A percentile compares a stretch with the other conserved stretches of the same genome.
Conservation (phyloP, 2,329 filamentous ascomycete species). For the Colletotrichum nymphaeae region DNA sequence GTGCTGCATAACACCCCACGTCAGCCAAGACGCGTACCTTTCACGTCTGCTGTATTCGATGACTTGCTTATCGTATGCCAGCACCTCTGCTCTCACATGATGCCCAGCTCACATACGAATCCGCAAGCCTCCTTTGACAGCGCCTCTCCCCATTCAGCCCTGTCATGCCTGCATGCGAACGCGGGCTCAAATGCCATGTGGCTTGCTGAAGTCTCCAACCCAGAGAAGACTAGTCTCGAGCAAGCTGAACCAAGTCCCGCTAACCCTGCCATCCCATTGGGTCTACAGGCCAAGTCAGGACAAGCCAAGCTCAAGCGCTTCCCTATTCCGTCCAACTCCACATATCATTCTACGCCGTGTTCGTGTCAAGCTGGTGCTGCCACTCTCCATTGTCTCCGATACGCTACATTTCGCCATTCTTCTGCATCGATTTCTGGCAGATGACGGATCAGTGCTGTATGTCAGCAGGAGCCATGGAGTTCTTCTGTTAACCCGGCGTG, state of each 20-base stretch:
- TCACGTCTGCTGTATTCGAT: not conserved
- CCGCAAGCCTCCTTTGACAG: not conserved
- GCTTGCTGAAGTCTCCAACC: constrained; percentile 13
- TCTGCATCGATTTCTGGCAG: not conserved
- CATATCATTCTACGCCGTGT: constrained; percentile 2
- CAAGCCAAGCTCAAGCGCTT: constrained; percentile 8
- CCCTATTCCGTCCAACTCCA: not conserved
- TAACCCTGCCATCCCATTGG: constrained; percentile 11
- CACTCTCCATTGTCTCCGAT: not conserved
- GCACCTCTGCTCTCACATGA: not conserved
- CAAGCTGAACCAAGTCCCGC: constrained; percentile 8
- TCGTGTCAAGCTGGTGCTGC: constrained; percentile 6
- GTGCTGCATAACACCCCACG: not conserved
- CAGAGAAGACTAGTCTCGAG: not conserved
- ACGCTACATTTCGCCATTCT: not conserved
- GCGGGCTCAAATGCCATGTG: constrained; percentile 17
- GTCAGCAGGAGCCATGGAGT: not conserved
- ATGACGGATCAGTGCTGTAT: not conserved
- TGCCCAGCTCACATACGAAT: not conserved
- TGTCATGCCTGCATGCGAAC: constrained; percentile 6
- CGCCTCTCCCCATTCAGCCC: constrained; percentile 7
- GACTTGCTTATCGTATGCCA: not conserved
- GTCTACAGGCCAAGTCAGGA: not conserved
- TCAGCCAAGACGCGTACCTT: not conserved
- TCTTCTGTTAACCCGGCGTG: not conserved